Base-by-base conservation (phyloP, 2,329 filamentous ascomycete genomes). In the Aspergillus tamarii region DNA sequence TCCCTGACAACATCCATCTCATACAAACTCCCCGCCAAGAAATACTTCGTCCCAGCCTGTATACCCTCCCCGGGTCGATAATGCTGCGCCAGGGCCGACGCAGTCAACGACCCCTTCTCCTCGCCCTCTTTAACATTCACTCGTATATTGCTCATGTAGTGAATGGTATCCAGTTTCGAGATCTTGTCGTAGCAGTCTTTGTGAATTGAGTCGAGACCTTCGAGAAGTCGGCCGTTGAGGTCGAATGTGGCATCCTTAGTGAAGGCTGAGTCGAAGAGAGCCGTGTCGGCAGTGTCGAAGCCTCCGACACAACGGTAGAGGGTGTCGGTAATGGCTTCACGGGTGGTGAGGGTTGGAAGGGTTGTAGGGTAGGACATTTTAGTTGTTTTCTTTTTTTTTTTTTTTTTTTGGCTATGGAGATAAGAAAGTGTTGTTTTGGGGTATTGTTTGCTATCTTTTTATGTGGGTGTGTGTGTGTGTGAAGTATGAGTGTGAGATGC, bases 281-380 rank as follows among this genome's bases (percentile, higher is more conserved):
- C 43, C 4, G 57, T 16, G 64, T 76, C 70, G 32, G 67, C 63
- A 48, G 63, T 73, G 66, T 79, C 76, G 30, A 75, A 64, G 50
- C 62, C 69, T 14, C 65, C 59, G 30, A 74, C 61, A 60, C 57
- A 64, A 46, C 76, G 75, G 65, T 75, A 72, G 36, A 77, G 34
- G 19, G 75, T 67, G 57, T 78, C 76, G n/a, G 66, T 56, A 54
- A 79, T 70, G 28, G 76, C 74, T 23, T 78, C 75, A 23, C 74
- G 69, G 50, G 53, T 64, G 59, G 55, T 70, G 26, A 76, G 69
- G 26, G 67, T 54, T 9, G 66, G 64, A 4, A 48, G 32, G 9
- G 16, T 19, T 12, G 10, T 50, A 28, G 57, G 50, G 43, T 46
- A 23, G n/a, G 43, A 23, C 43, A 46, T 46, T 23, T 45, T 45